Evolutionary conservation across 108 stramenopile genomes (phyloP).

Genomic region (Skeletonema tropicum): DNA sequence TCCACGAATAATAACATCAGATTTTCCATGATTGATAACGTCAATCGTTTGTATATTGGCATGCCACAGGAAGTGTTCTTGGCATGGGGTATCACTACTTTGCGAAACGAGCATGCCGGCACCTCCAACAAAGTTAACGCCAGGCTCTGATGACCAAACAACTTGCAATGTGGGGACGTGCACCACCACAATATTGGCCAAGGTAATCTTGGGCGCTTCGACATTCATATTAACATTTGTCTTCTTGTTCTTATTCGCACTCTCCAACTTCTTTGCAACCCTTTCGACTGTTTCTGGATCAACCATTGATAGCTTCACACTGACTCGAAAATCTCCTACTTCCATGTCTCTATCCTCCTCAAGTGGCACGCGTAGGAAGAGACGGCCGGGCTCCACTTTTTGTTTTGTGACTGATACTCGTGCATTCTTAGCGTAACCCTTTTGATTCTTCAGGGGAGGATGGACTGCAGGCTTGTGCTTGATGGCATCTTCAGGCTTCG

Average conservation of each 20-base stretch:
- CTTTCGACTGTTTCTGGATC: not conserved
- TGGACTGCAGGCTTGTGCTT: not conserved
- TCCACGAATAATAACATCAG: constrained; percentile 5
- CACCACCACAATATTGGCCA: not conserved
- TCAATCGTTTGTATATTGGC: constrained; percentile 46
- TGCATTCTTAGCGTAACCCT: not conserved
- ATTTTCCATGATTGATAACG: constrained; percentile 9
- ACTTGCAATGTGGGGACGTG: not conserved
- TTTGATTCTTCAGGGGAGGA: not conserved
- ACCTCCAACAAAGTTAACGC: constrained; percentile 44
- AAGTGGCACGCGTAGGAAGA: not conserved
- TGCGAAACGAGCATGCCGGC: not conserved
- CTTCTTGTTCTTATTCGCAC: not conserved
- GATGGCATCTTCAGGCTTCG: not conserved
- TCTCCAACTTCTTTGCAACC: not conserved
- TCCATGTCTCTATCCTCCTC: not conserved
- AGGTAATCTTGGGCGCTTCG: not conserved
- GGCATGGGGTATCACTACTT: not conserved
- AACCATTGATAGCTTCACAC: not conserved
- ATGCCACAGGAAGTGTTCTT: constrained; percentile 20
- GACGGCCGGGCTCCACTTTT: not conserved
- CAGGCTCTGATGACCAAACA: constrained; percentile 43
- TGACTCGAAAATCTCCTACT: not conserved
- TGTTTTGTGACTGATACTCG: not conserved
- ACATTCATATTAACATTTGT: not conserved